Conservation (phyloP, 1,284 basidiomycete genomes). For the Cystobasidium slooffiae region DNA sequence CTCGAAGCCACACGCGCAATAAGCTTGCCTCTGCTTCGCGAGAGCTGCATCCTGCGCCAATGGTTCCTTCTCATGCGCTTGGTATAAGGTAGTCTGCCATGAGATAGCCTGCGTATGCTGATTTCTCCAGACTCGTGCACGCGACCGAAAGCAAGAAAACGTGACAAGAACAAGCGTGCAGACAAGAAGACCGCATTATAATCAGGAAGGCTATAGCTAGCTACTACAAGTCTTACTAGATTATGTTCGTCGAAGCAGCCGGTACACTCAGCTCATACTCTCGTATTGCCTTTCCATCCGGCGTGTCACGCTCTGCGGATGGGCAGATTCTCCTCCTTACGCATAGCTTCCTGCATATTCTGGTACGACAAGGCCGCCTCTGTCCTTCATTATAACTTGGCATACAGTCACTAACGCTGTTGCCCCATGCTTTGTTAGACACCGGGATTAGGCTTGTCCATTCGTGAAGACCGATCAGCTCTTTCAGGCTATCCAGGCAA, state of each 20-base stretch:
- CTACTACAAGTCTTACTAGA: background rate
- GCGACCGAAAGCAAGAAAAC: background rate
- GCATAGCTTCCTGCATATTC: conserved; percentile 37
- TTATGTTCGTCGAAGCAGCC: conserved; percentile 39
- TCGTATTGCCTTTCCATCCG: conserved; percentile 14
- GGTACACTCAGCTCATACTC: conserved; percentile 23
- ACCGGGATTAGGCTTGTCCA: conserved; percentile 33
- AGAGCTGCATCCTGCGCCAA: too few relatives aligned
- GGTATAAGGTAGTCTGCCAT: too few relatives aligned
- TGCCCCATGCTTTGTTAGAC: conserved; percentile 13
- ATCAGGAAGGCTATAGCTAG: background rate
- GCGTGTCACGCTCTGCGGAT: conserved; percentile 30
- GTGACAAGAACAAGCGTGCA: conserved; percentile 1
- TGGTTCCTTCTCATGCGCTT: too few relatives aligned
- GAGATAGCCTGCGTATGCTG: too few relatives aligned
- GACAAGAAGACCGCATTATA: background rate
- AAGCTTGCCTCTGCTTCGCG: too few relatives aligned
- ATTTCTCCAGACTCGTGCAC: background rate
- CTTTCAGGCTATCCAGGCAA: conserved; percentile 41
- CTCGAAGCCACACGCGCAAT: too few relatives aligned
- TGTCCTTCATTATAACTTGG: too few relatives aligned
- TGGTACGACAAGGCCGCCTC: conserved; percentile 15
- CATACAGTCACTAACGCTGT: background rate
- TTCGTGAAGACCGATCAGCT: conserved; percentile 34
- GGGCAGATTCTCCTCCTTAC: conserved; percentile 38